Conservation (phyloP, 1,139 yeast species). For the Suhomyces bribrorum region DNA sequence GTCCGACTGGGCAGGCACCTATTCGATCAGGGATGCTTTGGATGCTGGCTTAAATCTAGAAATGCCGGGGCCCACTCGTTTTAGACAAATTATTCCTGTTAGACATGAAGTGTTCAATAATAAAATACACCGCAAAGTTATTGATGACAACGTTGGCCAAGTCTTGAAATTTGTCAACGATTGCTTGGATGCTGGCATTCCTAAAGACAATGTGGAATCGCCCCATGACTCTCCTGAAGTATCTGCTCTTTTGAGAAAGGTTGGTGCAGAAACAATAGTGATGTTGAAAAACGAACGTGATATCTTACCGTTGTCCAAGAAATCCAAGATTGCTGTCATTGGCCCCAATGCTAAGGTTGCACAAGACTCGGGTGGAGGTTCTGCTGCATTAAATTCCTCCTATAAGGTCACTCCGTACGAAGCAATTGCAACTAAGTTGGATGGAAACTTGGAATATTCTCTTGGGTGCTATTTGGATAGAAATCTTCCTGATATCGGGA, state of each 20-base stretch:
- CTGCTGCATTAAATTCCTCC: conserved; percentile 34
- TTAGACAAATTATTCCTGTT: conserved; percentile 43
- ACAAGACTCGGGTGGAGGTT: conserved; percentile 41
- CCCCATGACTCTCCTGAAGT: conserved; percentile 19
- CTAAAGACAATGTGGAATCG: conserved; percentile 15
- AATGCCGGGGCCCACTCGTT: conserved; percentile 62
- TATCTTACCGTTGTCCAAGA: conserved; percentile 18
- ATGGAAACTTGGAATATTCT: conserved; percentile 23
- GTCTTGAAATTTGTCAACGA: conserved; percentile 20
- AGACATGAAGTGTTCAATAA: conserved; percentile 37
- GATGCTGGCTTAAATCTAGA: conserved; percentile 62
- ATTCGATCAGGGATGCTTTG: conserved; percentile 47
- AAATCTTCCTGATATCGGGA: conserved; percentile 32
- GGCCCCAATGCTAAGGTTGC: conserved; percentile 40
- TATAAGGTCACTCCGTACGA: conserved; percentile 37
- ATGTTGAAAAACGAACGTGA: conserved; percentile 22
- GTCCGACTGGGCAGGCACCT: conserved; percentile 69
- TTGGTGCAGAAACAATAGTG: conserved; percentile 22
- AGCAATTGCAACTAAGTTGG: conserved; percentile 29
- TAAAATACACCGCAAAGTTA: conserved; percentile 22
- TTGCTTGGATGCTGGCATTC: conserved; percentile 18
- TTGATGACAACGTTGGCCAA: conserved; percentile 19
- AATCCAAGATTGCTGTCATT: conserved; percentile 31
- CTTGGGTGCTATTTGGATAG: conserved; percentile 36
- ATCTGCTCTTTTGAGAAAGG: conserved; percentile 16